Percentiles rank a stretch among this genome's conserved stretches.
Conservation (phyloP, 2,329 filamentous ascomycete genomes). For the Phyllosticta citriasiana region DNA sequence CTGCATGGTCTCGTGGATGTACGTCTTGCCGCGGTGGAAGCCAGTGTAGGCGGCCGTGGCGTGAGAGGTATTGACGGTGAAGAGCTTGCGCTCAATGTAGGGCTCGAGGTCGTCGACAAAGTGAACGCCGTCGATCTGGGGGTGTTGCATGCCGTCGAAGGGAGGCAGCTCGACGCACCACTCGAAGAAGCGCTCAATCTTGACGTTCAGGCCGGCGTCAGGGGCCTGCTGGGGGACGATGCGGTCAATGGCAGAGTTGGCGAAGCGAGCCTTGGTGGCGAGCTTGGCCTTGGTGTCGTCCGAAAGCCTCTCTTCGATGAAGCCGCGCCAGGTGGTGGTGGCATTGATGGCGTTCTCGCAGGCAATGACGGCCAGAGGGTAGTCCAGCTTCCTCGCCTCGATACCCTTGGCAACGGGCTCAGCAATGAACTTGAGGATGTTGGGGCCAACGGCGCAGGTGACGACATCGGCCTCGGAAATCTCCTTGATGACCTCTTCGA, state of each 20-base stretch:
- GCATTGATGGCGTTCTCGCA: conserved; percentile 97
- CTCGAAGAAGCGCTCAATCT: conserved; percentile 97
- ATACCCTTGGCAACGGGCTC: conserved; percentile 93
- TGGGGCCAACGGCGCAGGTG: conserved; percentile 94
- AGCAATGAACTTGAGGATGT: conserved; percentile 92
- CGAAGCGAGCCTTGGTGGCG: conserved; percentile 70
- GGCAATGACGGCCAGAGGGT: conserved; percentile 82
- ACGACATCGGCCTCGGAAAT: conserved; percentile 82
- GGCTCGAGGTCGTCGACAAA: conserved; percentile 87
- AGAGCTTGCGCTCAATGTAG: conserved; percentile 98
- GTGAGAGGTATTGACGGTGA: conserved; percentile 97
- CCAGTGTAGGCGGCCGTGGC: conserved; percentile 95
- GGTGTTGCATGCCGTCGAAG: conserved; percentile 58
- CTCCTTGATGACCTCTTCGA: conserved; percentile 71
- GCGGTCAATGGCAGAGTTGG: conserved; percentile 96
- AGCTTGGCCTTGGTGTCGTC: conserved; percentile 55
- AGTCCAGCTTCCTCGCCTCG: conserved; percentile 55
- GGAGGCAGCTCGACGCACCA: conserved; percentile 91
- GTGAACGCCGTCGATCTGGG: conserved; percentile 76
- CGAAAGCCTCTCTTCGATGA: conserved; percentile 68
- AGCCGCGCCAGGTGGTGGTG: conserved; percentile 73
- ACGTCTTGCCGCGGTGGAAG: conserved; percentile 74
- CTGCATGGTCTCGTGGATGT: conserved; percentile 78
- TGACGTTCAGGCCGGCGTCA: conserved; percentile 75
- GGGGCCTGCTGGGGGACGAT: conserved; percentile 88